Base-by-base conservation (phyloP, 129 eudicot species). In the Heracleum sosnowskyi region DNA sequence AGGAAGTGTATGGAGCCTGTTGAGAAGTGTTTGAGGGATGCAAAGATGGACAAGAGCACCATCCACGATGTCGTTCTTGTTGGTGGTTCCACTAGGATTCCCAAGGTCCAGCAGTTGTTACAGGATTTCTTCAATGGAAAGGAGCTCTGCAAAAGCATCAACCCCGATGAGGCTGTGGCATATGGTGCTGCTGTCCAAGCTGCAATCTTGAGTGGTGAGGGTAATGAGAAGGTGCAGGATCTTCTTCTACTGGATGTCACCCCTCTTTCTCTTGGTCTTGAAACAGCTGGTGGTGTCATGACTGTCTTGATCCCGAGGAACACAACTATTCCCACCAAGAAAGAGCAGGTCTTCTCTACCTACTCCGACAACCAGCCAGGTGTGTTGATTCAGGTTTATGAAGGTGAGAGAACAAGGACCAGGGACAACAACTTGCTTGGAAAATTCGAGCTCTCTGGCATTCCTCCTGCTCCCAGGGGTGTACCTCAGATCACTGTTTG, bases 91-190 rank as follows among this genome's bases (percentile, higher is more conserved):
- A 91, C 97, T 24, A 83, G 97, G 41, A 91, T 91, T 28, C 97
- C 97, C 24, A 91, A 91, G 83, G 97, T 91, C 2, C 97, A 91
- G 74, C 97, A 91, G 73, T 81, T 91, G 18, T 73, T 91, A 41
- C 97, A 89, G 28, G 93, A 91, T 81, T 91, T 91, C 35, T 91
- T 89, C 86, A 89, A 91, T 28, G 94, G 94, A 0, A 91, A 89
- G 77, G 97, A 91, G 78, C 87, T 91, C 20, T 91, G 94, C 81
- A 91, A 89, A 86, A 89, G 97, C 64, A 91, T 91, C 57, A 91
- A 91, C 88, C 97, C 97, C 0, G 97, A 91, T 75, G 97, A 91
- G 82, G 97, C 97, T 5, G 97, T 89, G n/a, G 97, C 94, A 2
- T 91, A 91, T 53, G 97, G 97, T 80, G 97, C 92, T 4, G 94